A percentile compares a stretch with the other conserved stretches of the same genome.
These are phyloP conservation scores for Uronychia setigera DNA, from an alignment of 73 alveolate species.

Conservation along the genomic window DNA sequence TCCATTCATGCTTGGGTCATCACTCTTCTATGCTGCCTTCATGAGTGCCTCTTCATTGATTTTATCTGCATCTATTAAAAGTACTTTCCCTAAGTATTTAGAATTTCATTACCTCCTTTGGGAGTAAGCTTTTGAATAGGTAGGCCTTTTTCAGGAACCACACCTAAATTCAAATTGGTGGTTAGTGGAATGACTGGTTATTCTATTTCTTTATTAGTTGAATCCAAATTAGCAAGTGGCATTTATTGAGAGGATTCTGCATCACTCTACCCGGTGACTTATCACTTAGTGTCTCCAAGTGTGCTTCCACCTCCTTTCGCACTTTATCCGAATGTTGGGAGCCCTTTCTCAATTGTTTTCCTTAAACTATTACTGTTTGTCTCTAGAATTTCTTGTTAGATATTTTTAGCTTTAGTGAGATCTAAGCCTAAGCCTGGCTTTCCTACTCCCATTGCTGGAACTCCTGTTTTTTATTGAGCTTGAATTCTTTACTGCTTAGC, in stretches of 20 bases:
- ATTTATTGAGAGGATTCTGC: not conserved
- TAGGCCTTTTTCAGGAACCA: not conserved
- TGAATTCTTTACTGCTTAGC: too few species aligned
- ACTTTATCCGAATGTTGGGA: not conserved
- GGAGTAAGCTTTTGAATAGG: not conserved
- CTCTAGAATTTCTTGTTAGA: constrained; percentile 15
- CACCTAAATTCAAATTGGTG: not conserved
- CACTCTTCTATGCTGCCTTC: not conserved
- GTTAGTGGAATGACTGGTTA: not conserved
- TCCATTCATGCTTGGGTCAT: not conserved
- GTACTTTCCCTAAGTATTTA: not conserved
- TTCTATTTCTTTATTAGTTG: not conserved
- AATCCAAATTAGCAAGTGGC: too few species aligned
- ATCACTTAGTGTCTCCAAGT: not conserved
- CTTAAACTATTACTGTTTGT: not conserved
- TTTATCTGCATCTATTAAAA: not conserved
- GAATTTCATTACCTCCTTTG: too few species aligned
- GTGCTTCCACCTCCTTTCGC: not conserved
- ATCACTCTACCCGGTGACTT: not conserved
- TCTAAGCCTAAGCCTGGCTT: constrained; percentile 49
- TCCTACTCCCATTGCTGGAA: not conserved
- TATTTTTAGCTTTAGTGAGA: constrained; percentile 59
- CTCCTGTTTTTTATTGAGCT: not conserved
- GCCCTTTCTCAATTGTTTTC: not conserved
- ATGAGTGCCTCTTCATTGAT: not conserved